These are phyloP conservation scores for Podospora anserina DNA, from an alignment of 495 filamentous ascomycete genomes.

Conservation along the genomic window DNA sequence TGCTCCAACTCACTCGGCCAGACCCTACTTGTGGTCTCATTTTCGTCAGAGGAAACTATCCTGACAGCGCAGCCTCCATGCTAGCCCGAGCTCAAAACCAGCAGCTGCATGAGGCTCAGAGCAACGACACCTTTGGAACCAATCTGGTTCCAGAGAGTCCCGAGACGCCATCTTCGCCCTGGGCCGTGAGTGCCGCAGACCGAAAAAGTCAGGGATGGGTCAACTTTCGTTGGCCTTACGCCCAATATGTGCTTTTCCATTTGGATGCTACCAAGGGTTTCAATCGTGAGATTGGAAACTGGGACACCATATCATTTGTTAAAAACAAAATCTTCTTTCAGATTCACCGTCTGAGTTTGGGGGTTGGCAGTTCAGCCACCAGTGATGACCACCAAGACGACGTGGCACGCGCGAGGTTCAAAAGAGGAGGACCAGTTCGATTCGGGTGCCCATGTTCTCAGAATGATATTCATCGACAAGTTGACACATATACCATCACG, in stretches of 20 bases:
- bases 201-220: conserved; percentile 20
- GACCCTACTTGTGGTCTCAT: conserved; percentile 19
- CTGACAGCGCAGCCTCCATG: conserved; percentile 18
- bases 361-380: conserved; percentile 13
- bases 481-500: conserved; percentile 10
- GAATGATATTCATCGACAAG: background rate
- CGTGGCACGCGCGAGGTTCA: conserved; percentile 9
- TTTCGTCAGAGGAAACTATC: conserved; percentile 15
- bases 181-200: conserved; percentile 12
- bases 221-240: conserved; percentile 22
- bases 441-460: conserved; percentile 20
- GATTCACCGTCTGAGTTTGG: conserved; percentile 18
- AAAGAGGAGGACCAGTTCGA: conserved; percentile 12
- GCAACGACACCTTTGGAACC: conserved; percentile 17
- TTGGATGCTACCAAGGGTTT: background rate
- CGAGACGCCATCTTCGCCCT: background rate
- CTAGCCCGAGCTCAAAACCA: conserved; percentile 17
- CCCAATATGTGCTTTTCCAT: conserved; percentile 16
- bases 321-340: conserved; percentile 14
- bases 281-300: conserved; percentile 11
- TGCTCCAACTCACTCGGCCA: conserved; percentile 19
- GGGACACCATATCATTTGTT: conserved; percentile 18
- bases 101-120: background rate
- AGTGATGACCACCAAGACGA: conserved; percentile 2
- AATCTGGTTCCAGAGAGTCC: background rate